Conservation (phyloP, 148 eudicot species). For the Cornus suecica region DNA sequence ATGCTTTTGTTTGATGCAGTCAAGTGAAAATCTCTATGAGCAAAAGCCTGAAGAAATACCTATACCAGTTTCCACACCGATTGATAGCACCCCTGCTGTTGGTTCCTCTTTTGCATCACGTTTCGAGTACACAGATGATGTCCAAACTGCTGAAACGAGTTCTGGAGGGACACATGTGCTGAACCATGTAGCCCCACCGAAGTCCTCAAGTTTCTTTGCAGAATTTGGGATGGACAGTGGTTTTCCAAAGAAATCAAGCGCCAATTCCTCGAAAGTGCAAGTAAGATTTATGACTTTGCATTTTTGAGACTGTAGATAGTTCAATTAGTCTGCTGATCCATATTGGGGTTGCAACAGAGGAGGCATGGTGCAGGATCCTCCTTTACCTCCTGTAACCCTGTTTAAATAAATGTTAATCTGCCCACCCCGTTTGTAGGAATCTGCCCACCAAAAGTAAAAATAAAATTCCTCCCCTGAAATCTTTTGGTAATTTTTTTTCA, state of each 20-base stretch:
- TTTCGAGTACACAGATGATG: conserved; percentile 77
- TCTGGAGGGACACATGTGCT: conserved; percentile 51
- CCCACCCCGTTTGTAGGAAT: too few species aligned
- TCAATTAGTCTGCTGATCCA: background rate
- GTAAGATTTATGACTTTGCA: conserved; percentile 30
- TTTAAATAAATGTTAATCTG: too few species aligned
- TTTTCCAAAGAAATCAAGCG: conserved; percentile 55
- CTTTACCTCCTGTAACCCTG: too few species aligned
- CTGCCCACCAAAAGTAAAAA: too few species aligned
- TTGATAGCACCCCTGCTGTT: conserved; percentile 36
- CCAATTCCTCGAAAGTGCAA: conserved; percentile 70
- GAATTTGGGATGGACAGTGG: conserved; percentile 97
- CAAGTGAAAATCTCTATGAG: conserved; percentile 87
- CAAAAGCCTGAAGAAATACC: conserved; percentile 94
- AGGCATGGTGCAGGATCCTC: too few species aligned
- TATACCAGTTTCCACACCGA: conserved; percentile 60
- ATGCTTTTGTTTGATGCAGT: conserved; percentile 38
- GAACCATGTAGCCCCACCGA: conserved; percentile 81
- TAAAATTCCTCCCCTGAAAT: too few species aligned
- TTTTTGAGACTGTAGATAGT: background rate
- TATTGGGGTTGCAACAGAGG: background rate
- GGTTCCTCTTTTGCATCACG: conserved; percentile 71
- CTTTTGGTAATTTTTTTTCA: too few species aligned
- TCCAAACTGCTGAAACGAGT: conserved; percentile 47
- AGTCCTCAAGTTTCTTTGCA: conserved; percentile 76